These are phyloP conservation scores for Schwanniomyces etchellsii DNA, from an alignment of 1,139 yeast species.

Conservation along the genomic window DNA sequence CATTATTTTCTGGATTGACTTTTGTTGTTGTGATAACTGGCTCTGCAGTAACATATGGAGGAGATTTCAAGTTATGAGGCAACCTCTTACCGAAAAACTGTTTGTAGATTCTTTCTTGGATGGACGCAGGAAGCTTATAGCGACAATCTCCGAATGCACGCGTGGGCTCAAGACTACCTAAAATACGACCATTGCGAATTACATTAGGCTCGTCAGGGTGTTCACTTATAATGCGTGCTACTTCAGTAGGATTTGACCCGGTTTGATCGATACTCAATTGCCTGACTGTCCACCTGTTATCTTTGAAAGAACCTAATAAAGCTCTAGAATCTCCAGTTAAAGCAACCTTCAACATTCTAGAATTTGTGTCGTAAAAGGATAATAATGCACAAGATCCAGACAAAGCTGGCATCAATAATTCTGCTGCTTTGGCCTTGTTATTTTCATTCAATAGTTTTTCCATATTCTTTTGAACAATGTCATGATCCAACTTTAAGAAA, in stretches of 20 bases:
- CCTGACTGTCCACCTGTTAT: constrained; percentile 79
- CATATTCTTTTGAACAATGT: constrained; percentile 73
- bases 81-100: constrained; percentile 80
- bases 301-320: constrained; percentile 67
- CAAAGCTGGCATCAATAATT: constrained; percentile 82
- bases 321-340: constrained; percentile 98
- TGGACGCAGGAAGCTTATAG: constrained; percentile 69
- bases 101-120: constrained; percentile 69
- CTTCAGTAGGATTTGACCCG: constrained; percentile 87
- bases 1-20: constrained; percentile 66
- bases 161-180: constrained; percentile 94
- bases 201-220: constrained; percentile 90
- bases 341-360: constrained; percentile 75
- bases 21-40: constrained; percentile 87
- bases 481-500: constrained; percentile 77
- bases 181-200: constrained; percentile 80
- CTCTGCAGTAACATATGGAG: constrained; percentile 96
- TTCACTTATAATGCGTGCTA: constrained; percentile 72
- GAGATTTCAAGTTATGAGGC: constrained; percentile 75
- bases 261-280: constrained; percentile 91
- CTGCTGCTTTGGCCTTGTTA: constrained; percentile 58
- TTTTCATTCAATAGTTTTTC: constrained; percentile 62
- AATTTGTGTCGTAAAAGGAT: constrained; percentile 76
- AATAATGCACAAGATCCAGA: constrained; percentile 93
- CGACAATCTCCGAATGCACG: constrained; percentile 98